Base-by-base conservation (phyloP, 1,284 basidiomycete genomes). In the Veloboletus limbatus region DNA sequence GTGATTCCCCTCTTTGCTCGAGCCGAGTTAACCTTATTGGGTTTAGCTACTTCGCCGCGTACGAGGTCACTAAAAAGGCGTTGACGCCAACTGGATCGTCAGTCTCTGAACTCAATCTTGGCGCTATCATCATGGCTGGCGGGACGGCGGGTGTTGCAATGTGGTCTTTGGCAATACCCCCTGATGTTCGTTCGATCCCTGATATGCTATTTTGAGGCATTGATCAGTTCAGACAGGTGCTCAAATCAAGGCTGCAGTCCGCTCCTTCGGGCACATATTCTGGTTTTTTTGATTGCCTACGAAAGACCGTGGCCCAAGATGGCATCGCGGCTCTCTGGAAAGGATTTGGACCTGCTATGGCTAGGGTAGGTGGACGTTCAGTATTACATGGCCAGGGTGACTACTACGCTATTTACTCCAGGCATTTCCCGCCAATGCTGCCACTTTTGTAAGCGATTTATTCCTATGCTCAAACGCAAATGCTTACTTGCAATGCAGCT, bases 341-440 rank as follows among this genome's bases (percentile, higher is more conserved):
- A 71, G 97, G 96, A 21, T 92, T 98, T 64, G 95, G 92, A 43
- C 97, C 97, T 20, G 96, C 96, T 16, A 98, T 98, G 93, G 87
- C 83, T 41, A 74, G 93, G 62, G 92, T 87, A 75, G 60, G 76
- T 38, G 43, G 35, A 10, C 30, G 25, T 33, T 43, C 40, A 28
- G 21, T 27, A 13, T 39, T 28, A 18, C 17, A 33, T 39, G 9
- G 43, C 32, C 22, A 2, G 25, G 16, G 27, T 43, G 45, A 28
- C 39, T 60, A 48, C 52, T 38, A 20, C 47, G 11, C 8, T 20
- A 14, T 17, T 46, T 11, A n/a, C 20, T 40, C 43, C 49, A 89
- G 86, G 89, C 90, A 41, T 92, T 94, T 79, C 92, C 92, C 6
- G 92, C 93, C 22, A 96, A 96, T 66, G 93, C 92, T 40, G 93